Conservation (phyloP, 2,329 filamentous ascomycete species). For the Pseudogymnoascus sp. region DNA sequence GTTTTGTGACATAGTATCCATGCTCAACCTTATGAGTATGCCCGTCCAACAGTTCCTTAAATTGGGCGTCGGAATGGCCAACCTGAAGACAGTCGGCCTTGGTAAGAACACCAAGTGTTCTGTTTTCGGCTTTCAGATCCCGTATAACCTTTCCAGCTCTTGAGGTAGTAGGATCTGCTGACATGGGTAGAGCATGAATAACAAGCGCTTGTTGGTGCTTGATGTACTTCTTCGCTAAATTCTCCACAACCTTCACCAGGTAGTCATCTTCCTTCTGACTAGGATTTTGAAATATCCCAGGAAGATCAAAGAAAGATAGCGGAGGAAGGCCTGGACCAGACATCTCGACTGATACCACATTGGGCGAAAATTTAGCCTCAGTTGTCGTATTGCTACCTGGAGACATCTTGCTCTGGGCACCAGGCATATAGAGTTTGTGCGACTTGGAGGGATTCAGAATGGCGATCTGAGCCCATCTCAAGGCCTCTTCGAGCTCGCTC, state of each 20-base stretch:
- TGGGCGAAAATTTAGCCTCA: slow-evolving; percentile 68
- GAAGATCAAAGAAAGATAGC: slow-evolving; percentile 76
- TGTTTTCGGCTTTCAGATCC: slow-evolving; percentile 43
- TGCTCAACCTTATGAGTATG: slow-evolving; percentile 53
- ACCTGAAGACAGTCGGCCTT: slow-evolving; percentile 67
- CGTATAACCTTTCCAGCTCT: slow-evolving; percentile 59
- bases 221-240: slow-evolving; percentile 63
- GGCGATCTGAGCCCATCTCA: slow-evolving; percentile 69
- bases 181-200: slow-evolving; percentile 69
- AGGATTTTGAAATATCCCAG: slow-evolving; percentile 68
- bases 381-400: slow-evolving; percentile 36
- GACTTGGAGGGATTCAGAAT: slow-evolving; percentile 58
- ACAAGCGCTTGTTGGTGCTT: slow-evolving; percentile 61
- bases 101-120: slow-evolving; percentile 69
- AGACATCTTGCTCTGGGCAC: slow-evolving; percentile 22
- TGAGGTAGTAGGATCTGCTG: slow-evolving; percentile 67
- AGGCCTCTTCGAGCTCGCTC: slow-evolving; percentile 53
- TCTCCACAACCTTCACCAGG: slow-evolving; percentile 62
- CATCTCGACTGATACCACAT: slow-evolving; percentile 69
- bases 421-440: slow-evolving; percentile 35
- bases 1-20: slow-evolving; percentile 73
- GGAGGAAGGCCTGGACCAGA: slow-evolving; percentile 61
- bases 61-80: slow-evolving; percentile 44
- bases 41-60: slow-evolving; percentile 54
- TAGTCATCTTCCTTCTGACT: slow-evolving; percentile 56